These are phyloP conservation scores for Pleurotus djamor DNA, from an alignment of 768 basidiomycete species.

Conservation along the genomic window DNA sequence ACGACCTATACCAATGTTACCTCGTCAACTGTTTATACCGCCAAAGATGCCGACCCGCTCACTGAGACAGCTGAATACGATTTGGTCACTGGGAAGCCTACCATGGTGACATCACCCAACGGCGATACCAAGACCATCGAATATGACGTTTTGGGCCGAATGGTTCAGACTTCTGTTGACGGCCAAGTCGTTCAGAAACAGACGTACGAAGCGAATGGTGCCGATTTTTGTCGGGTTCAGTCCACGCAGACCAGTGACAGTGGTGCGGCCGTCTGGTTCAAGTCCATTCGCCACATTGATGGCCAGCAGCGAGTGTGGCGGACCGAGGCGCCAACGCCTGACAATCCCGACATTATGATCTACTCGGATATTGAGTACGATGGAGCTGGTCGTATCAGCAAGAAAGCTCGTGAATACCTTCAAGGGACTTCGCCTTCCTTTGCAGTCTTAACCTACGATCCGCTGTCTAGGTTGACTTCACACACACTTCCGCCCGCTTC, in stretches of 20 bases:
- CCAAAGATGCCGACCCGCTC: neutral
- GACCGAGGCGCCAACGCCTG: constrained; percentile 1
- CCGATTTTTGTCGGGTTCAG: neutral
- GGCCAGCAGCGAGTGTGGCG: neutral
- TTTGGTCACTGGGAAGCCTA: neutral
- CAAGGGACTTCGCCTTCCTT: constrained; percentile 6
- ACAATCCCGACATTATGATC: neutral
- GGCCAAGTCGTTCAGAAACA: neutral
- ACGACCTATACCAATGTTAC: neutral
- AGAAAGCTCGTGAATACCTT: constrained; percentile 3
- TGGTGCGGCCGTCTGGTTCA: neutral
- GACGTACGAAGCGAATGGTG: constrained; percentile 1
- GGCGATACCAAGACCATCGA: constrained; percentile 1
- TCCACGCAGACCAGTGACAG: neutral
- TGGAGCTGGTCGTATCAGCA: neutral
- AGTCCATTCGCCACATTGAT: neutral
- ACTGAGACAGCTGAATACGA: constrained; percentile 3
- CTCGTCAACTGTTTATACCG: constrained; percentile 3
- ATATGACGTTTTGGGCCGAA: constrained; percentile 1
- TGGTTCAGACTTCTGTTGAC: neutral
- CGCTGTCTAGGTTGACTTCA: constrained; percentile 6
- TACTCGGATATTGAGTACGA: constrained; percentile 6
- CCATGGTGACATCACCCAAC: neutral
- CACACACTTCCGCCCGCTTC: constrained; percentile 8
- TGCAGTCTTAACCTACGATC: constrained; percentile 7